These are phyloP conservation scores for Saposhnikovia divaricata DNA, from an alignment of 129 eudicot genomes.

Conservation along the genomic window DNA sequence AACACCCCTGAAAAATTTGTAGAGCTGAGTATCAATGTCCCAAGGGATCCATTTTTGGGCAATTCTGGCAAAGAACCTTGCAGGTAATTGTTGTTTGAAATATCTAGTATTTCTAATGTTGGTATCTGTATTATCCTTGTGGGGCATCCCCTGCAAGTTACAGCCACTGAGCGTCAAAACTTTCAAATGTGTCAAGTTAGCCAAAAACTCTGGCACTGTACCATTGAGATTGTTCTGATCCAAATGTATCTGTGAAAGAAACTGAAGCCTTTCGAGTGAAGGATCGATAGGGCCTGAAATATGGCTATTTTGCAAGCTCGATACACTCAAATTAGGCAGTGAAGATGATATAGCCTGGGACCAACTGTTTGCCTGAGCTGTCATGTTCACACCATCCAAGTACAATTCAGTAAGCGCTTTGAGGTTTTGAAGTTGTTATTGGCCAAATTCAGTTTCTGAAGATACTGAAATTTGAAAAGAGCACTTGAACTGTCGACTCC, in stretches of 20 bases:
- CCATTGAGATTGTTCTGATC: conserved; percentile 8
- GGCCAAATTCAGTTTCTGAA: conserved; percentile 40
- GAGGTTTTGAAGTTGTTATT: conserved; percentile 46
- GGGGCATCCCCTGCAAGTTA: conserved; percentile 15
- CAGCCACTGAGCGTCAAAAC: conserved; percentile 1
- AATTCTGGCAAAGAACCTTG: conserved; percentile 32
- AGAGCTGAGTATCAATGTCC: conserved; percentile 23
- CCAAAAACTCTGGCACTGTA: conserved; percentile 17
- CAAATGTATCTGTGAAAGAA: conserved; percentile 13
- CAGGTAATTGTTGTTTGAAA: conserved; percentile 4
- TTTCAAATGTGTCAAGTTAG: conserved; percentile 2
- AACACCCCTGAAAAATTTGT: conserved; percentile 38
- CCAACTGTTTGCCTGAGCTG: conserved; percentile 35
- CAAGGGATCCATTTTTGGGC: conserved; percentile 24
- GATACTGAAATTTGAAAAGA: conserved; percentile 28
- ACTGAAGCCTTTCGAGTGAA: conserved; percentile 6
- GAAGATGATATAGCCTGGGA: conserved; percentile 31
- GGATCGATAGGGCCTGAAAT: conserved; percentile 18
- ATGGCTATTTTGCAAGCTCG: conserved; percentile 18
- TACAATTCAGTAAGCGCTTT: conserved; percentile 31
- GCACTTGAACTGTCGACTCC: conserved; percentile 28
- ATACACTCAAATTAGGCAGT: conserved; percentile 30
- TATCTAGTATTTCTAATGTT: conserved; percentile 30
- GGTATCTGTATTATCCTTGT: neutral
- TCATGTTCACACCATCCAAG: conserved; percentile 40